Conservation (phyloP, 768 basidiomycete species). For the Lentinula lateritia region DNA sequence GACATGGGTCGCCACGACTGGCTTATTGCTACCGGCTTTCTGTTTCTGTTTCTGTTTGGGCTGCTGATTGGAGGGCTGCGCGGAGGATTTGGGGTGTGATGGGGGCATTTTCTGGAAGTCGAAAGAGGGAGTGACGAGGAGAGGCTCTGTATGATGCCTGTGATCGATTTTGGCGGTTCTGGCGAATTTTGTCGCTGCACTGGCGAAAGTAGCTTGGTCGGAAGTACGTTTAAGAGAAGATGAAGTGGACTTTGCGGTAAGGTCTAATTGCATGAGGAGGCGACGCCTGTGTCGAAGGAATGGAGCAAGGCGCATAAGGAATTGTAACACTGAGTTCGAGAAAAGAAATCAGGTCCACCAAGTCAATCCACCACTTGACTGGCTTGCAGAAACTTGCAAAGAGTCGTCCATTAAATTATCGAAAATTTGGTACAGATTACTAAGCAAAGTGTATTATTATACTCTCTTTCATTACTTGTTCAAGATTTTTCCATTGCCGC, state of each 20-base stretch:
- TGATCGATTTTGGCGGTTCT: neutral
- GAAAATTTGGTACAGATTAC: constrained; percentile 17
- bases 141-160: neutral
- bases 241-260: constrained; percentile 18
- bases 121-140: neutral
- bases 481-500: constrained; percentile 30
- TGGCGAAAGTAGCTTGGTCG: constrained; percentile 27
- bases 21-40: neutral
- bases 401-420: neutral
- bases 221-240: constrained; percentile 41
- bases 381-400: neutral
- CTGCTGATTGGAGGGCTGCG: neutral
- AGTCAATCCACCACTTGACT: neutral
- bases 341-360: neutral
- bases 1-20: constrained; percentile 11
- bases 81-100: neutral
- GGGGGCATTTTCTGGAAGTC: neutral
- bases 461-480: neutral
- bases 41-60: constrained; percentile 1
- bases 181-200: constrained; percentile 4
- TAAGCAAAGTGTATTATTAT: neutral
- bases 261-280: constrained; percentile 58
- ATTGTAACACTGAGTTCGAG: neutral
- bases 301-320: constrained; percentile 45
- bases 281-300: constrained; percentile 42